Percentiles rank a stretch among this genome's conserved stretches.
These are phyloP conservation scores for Gillenia trifoliata DNA, from an alignment of 306 rosid species.

Conservation along the genomic window DNA sequence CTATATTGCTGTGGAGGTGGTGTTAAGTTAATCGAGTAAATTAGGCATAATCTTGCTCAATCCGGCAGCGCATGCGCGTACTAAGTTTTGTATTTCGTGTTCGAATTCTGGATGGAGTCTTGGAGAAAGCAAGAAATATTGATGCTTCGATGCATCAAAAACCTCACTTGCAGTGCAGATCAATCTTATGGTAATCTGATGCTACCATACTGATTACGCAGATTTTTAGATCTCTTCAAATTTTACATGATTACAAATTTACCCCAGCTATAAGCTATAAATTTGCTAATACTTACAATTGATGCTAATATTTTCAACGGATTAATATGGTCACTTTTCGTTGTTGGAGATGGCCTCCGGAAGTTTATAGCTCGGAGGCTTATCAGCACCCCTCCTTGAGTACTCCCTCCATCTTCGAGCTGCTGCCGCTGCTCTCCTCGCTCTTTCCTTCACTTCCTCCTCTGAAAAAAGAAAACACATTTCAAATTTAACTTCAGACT, in stretches of 20 bases:
- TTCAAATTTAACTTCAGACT: neutral
- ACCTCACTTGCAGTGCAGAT: neutral
- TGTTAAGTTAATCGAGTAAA: too few relatives aligned
- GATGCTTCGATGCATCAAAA: neutral
- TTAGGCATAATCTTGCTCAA: too few relatives aligned
- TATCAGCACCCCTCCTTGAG: constrained; percentile 78
- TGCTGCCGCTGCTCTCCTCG: constrained; percentile 78
- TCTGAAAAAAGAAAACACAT: constrained; percentile 37
- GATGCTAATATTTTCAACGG: neutral
- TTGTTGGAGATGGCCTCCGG: constrained; percentile 55
- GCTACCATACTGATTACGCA: neutral
- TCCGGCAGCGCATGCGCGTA: too few relatives aligned
- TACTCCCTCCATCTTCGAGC: constrained; percentile 97
- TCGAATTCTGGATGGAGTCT: neutral
- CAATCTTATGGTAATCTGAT: constrained; percentile 4
- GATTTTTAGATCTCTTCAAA: neutral
- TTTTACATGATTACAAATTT: constrained; percentile 8
- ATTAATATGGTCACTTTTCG: constrained; percentile 41
- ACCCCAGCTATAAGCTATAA: neutral
- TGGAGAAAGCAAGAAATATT: neutral
- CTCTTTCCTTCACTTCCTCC: constrained; percentile 67
- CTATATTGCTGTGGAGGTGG: too few relatives aligned
- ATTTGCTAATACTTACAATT: constrained; percentile 30
- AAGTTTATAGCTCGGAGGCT: constrained; percentile 80
- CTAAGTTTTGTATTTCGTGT: too few relatives aligned